Evolutionary conservation across 768 basidiomycete species (phyloP), one percentile per base, ranked within the genome.

Genomic region (Lentinula detonsa): DNA sequence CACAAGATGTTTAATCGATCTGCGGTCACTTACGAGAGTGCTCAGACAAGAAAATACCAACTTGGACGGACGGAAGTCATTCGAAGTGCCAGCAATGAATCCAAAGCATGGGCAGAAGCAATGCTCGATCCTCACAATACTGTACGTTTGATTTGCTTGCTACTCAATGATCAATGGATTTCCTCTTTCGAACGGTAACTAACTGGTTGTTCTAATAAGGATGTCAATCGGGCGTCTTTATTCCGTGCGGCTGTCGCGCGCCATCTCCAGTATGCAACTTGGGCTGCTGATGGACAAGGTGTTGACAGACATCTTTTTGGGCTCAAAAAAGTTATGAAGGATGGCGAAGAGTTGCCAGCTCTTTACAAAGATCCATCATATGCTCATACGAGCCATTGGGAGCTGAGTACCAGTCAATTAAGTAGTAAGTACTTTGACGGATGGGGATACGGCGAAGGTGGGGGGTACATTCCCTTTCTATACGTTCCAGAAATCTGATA

Each of bases 381-480:
- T 68, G 67, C 76, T 6, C 80, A 79, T 71, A 90, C 88, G 48
- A 85, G 72, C 63, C 91, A 96, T 72, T 99, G 97, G 97, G 91
- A 96, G 73, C 76, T 98, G 65, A 91, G 88, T 43, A 99, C 97
- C 18, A 90, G 87, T 63, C 92, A 97, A 73, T 76, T 98, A 61
- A 88, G 87, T 54, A 88, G 85, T 48, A 79, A 78, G 55, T 95
- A 81, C 72, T 77, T 99, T 37, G 92, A 95, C 66, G 94, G 94
- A 21, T 98, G 96, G 96, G 97, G 96, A 13, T 98, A 98, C 70
- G 94, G 95, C 7, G 93, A 96, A 82, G 91, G 91, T 92, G 61
- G 64, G 23, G 81, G 33, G 31, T 7, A 21, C 33, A 35, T 34
- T 53, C 33, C 23, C 1, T 5, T 4, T 53, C 33, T 6, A 28